Evolutionary conservation across 495 filamentous ascomycete genomes (phyloP).

Genomic region (Immersiella caudata): DNA sequence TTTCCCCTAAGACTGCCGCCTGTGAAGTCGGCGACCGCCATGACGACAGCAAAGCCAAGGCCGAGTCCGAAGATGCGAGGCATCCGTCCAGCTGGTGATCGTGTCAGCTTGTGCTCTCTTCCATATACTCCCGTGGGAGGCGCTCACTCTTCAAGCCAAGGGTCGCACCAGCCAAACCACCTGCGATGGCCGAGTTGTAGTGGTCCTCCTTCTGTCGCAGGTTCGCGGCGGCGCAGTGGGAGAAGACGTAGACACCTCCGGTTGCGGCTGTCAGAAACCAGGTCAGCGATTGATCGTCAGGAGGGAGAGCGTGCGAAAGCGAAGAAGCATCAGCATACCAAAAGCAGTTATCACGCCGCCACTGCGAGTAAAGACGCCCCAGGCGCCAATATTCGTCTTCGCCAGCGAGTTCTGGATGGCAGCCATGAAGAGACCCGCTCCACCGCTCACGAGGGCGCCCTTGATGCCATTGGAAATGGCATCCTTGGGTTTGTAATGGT

Average conservation of each 20-base stretch:
- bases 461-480: conserved; percentile 67
- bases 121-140: no score
- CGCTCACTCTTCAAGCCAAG: conserved; percentile 43
- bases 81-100: conserved; percentile 62
- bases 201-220: conserved; percentile 50
- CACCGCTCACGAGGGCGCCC: conserved; percentile 64
- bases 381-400: conserved; percentile 74
- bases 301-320: background rate
- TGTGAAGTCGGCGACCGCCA: conserved; percentile 76
- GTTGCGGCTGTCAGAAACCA: conserved; percentile 63
- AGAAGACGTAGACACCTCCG: conserved; percentile 79
- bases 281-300: conserved; percentile 30
- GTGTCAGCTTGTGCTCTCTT: background rate
- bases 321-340: conserved; percentile 34
- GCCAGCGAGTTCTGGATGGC: conserved; percentile 83
- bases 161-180: conserved; percentile 44
- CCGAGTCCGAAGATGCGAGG: conserved; percentile 82
- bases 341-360: conserved; percentile 43
- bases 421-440: conserved; percentile 69
- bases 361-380: conserved; percentile 71
- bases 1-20: conserved; percentile 69
- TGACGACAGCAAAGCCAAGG: conserved; percentile 60
- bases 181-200: conserved; percentile 43
- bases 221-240: conserved; percentile 48
- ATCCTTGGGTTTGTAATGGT: conserved; percentile 76